A percentile compares a stretch with the other conserved stretches of the same genome.
Evolutionary conservation across 176 grass and related monocot species (phyloP).

Genomic region (Bromus sterilis): DNA sequence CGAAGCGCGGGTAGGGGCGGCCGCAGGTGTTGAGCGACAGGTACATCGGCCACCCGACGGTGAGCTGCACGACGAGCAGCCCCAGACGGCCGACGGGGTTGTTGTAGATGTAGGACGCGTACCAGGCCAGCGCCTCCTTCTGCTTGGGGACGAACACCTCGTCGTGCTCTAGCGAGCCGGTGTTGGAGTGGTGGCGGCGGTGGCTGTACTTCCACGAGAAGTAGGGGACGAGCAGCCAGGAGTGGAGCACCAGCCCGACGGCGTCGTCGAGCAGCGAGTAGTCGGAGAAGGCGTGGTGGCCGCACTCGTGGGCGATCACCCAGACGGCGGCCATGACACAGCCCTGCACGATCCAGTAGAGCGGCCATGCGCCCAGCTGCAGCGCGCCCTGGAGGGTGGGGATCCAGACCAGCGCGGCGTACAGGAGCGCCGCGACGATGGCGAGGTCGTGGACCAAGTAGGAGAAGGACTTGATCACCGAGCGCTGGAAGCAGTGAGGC

Average conservation of each 20-base stretch:
- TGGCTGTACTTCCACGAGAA: conserved; percentile 97
- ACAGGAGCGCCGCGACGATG: conserved; percentile 43
- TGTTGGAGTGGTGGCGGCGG: conserved; percentile 86
- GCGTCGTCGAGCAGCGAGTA: conserved; percentile 65
- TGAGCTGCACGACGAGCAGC: conserved; percentile 54
- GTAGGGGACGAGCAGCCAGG: conserved; percentile 70
- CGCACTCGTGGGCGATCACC: conserved; percentile 96
- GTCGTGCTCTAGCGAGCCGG: conserved; percentile 63
- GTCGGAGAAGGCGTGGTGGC: conserved; percentile 90
- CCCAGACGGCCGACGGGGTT: conserved; percentile 57
- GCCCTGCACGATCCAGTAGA: conserved; percentile 68
- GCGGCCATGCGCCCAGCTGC: conserved; percentile 43
- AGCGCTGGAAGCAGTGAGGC: conserved; percentile 85
- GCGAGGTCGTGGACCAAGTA: conserved; percentile 68
- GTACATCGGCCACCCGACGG: conserved; percentile 88
- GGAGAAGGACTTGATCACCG: conserved; percentile 75
- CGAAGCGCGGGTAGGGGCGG: conserved; percentile 80
- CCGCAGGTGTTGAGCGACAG: conserved; percentile 73
- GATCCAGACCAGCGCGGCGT: conserved; percentile 52
- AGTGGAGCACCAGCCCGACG: conserved; percentile 82
- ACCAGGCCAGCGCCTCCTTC: conserved; percentile 36
- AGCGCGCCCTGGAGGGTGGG: conserved; percentile 32
- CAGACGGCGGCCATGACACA: conserved; percentile 81
- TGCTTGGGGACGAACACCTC: conserved; percentile 85
- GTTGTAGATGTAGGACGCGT: conserved; percentile 55